Conservation (phyloP, 2,329 filamentous ascomycete genomes). For the Penicillium sp. region DNA sequence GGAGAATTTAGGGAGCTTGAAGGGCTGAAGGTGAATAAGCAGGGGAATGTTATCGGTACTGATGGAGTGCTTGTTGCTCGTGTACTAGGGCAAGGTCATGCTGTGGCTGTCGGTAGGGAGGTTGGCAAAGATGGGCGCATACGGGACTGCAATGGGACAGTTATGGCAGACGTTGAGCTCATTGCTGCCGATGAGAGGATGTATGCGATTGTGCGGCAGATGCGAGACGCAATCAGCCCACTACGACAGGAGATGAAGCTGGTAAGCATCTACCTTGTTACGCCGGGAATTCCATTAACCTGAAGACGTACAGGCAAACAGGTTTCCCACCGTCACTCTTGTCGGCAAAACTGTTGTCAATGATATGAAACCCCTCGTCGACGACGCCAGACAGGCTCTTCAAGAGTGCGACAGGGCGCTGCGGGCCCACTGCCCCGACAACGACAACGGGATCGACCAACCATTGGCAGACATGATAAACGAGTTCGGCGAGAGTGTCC, state of each 20-base stretch:
- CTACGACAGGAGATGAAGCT: slow-evolving; percentile 85
- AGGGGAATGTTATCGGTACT: neutral
- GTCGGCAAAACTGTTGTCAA: neutral
- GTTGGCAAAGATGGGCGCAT: neutral
- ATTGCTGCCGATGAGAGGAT: slow-evolving; percentile 64
- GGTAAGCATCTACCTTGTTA: slow-evolving; percentile 50
- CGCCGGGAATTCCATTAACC: neutral
- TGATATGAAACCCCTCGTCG: neutral
- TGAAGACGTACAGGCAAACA: neutral
- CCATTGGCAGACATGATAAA: neutral
- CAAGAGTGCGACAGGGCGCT: neutral
- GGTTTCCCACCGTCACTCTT: fast-evolving
- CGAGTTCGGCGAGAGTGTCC: neutral
- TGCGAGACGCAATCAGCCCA: slow-evolving; percentile 81
- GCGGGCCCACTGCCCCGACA: neutral
- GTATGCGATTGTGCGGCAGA: slow-evolving; percentile 72
- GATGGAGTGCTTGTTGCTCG: neutral
- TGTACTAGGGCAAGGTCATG: neutral
- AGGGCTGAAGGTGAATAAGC: neutral
- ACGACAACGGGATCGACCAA: neutral
- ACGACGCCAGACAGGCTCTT: neutral
- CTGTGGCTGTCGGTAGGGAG: neutral
- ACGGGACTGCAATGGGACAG: slow-evolving; percentile 40
- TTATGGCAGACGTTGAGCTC: slow-evolving; percentile 64
- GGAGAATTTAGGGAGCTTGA: neutral